Conservation (phyloP, 306 rosid genomes). For the Adenanthera pavonina region DNA sequence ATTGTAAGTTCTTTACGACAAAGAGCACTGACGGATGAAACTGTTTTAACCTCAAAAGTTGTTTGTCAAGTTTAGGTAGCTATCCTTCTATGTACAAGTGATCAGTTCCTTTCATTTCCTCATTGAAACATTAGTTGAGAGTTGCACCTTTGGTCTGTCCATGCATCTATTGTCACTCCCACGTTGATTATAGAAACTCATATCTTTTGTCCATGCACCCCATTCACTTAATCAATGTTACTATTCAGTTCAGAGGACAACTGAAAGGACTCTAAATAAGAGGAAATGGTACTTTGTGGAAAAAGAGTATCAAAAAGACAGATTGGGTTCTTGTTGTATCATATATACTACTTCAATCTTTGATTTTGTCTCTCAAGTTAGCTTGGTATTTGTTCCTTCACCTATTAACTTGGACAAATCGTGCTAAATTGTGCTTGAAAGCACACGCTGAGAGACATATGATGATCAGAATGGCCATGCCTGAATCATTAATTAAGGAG, state of each 20-base stretch:
- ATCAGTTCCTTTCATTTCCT: background rate
- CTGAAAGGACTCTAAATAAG: background rate
- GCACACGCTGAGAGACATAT: background rate
- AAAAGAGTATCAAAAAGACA: background rate
- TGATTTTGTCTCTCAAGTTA: background rate
- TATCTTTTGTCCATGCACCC: background rate
- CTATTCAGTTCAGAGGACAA: background rate
- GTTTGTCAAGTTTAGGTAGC: conserved; percentile 33
- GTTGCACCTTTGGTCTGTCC: background rate
- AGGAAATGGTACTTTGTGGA: background rate
- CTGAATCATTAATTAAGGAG: background rate
- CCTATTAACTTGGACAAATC: background rate
- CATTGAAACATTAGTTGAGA: background rate
- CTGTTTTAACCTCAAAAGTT: conserved; percentile 1
- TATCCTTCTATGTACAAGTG: background rate
- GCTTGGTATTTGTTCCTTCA: background rate
- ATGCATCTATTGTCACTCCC: background rate
- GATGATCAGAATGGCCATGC: background rate
- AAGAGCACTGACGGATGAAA: background rate
- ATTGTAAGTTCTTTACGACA: background rate
- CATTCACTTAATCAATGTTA: no score
- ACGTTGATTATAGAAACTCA: background rate
- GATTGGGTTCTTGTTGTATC: background rate
- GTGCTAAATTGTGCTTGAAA: background rate
- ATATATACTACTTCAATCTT: background rate